A percentile compares a stretch with the other conserved stretches of the same genome.
Evolutionary conservation across 371 early-diverging fungal genomes (phyloP).

Genomic region (Basidiobolus meristosporus): DNA sequence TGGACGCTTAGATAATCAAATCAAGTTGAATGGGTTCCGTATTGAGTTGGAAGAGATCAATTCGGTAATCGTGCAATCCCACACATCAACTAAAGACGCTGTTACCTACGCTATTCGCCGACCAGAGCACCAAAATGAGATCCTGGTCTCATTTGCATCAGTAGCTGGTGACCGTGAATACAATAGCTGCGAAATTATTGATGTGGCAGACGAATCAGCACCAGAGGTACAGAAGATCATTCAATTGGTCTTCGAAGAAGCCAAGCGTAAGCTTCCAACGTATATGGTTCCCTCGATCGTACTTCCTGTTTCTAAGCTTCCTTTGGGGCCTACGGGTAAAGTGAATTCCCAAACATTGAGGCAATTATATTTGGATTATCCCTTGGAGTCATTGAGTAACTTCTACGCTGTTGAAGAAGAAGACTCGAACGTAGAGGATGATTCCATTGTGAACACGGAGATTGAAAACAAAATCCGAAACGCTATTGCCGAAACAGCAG

Average conservation of each 20-base stretch:
- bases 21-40: slow-evolving; percentile 10
- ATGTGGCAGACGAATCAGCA: neutral
- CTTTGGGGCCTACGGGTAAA: neutral
- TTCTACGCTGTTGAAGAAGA: neutral
- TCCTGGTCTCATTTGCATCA: neutral
- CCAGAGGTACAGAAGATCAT: neutral
- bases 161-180: neutral
- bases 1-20: slow-evolving; percentile 7
- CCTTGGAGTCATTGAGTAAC: neutral
- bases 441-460: too few relatives aligned
- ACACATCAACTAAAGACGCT: neutral
- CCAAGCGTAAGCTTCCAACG: neutral
- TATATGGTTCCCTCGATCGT: neutral
- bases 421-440: neutral
- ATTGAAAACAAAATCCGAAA: neutral
- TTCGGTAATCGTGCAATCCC: slow-evolving; percentile 1
- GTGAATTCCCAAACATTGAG: neutral
- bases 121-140: neutral
- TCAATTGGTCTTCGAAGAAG: neutral
- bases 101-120: neutral
- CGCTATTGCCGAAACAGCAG: neutral
- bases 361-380: neutral
- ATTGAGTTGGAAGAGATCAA: slow-evolving; percentile 9
- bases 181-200: neutral
- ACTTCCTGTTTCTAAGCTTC: neutral